phyloP scores from a whole-genome alignment of 2,329 filamentous ascomycete species.

The Aspergillus fijiensis region DNA sequence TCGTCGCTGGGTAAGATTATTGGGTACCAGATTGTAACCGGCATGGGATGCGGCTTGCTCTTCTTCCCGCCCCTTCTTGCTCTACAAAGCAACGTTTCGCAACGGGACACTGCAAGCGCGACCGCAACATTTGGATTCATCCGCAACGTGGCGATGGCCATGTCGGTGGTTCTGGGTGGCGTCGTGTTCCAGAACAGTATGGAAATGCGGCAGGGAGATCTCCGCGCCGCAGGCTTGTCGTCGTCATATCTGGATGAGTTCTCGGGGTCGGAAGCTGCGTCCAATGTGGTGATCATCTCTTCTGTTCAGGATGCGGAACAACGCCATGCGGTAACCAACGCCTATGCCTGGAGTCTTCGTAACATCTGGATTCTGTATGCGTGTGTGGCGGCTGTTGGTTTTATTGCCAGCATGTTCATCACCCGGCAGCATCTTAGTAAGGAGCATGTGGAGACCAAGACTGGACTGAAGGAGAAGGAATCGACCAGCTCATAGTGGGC shows the following conservation, averaged over 20 bases:
- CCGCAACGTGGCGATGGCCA: slow-evolving; percentile 66
- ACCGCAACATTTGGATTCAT: slow-evolving; percentile 56
- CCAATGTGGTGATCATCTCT: slow-evolving; percentile 47
- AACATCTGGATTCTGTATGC: slow-evolving; percentile 49
- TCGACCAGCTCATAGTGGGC: background rate
- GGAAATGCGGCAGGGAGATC: slow-evolving; percentile 30
- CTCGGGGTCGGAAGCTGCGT: slow-evolving; percentile 47
- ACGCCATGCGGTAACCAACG: slow-evolving; percentile 43
- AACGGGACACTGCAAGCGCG: slow-evolving; percentile 51
- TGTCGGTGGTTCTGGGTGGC: slow-evolving; percentile 71
- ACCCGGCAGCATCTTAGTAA: slow-evolving; percentile 18
- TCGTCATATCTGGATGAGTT: slow-evolving; percentile 26
- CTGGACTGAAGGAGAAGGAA: slow-evolving; percentile 21
- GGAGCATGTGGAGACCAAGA: slow-evolving; percentile 24
- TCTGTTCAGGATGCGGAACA: slow-evolving; percentile 41
- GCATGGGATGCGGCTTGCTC: slow-evolving; percentile 52
- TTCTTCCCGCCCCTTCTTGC: slow-evolving; percentile 60
- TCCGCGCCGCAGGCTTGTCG: slow-evolving; percentile 51
- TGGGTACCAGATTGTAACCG: slow-evolving; percentile 52
- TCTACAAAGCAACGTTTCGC: slow-evolving; percentile 53
- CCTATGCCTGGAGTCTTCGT: slow-evolving; percentile 50
- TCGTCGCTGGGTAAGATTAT: slow-evolving; percentile 45
- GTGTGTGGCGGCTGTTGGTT: slow-evolving; percentile 22
- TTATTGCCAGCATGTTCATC: slow-evolving; percentile 36
- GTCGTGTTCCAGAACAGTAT: slow-evolving; percentile 71